Evolutionary conservation across 1,139 yeast species (phyloP).

Genomic region (Hemisphaericaspora subhashii): DNA sequence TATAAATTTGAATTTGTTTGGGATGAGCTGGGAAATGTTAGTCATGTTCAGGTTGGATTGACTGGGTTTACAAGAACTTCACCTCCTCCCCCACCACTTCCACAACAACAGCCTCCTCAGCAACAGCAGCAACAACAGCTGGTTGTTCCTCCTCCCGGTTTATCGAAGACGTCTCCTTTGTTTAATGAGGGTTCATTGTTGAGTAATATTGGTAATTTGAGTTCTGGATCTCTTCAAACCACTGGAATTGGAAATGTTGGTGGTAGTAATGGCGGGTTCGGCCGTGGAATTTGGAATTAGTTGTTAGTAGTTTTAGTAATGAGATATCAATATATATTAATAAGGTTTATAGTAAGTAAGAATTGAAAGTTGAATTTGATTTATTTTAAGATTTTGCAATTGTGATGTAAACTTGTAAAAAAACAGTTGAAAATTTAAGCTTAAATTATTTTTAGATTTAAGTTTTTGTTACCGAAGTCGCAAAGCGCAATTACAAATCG

Average conservation of each 20-base stretch:
- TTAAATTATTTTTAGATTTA: neutral
- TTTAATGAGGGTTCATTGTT: constrained; percentile 13
- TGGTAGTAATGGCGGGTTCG: constrained; percentile 9
- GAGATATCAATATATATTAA: too few species aligned
- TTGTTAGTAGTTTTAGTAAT: too few species aligned
- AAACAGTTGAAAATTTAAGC: constrained; percentile 10
- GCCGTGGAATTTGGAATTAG: constrained; percentile 19
- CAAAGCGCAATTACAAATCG: too few species aligned
- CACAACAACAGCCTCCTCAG: constrained; percentile 5
- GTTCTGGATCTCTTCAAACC: constrained; percentile 3
- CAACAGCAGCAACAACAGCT: constrained; percentile 1
- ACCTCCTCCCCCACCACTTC: constrained; percentile 9
- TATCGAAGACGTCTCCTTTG: constrained; percentile 8
- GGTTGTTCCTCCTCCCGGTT: constrained; percentile 14
- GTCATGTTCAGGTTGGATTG: constrained; percentile 37
- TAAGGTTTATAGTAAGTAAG: neutral
- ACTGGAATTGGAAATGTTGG: constrained; percentile 7
- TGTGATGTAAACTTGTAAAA: too few species aligned
- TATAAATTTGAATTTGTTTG: constrained; percentile 45
- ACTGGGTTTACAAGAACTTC: constrained; percentile 8
- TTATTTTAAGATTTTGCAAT: neutral
- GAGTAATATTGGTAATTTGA: constrained; percentile 13
- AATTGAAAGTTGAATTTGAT: neutral
- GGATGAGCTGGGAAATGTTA: constrained; percentile 50
- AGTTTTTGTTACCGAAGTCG: too few species aligned